Evolutionary conservation across 495 filamentous ascomycete species (phyloP).

Genomic region (Aspergillus saccharolyticus): DNA sequence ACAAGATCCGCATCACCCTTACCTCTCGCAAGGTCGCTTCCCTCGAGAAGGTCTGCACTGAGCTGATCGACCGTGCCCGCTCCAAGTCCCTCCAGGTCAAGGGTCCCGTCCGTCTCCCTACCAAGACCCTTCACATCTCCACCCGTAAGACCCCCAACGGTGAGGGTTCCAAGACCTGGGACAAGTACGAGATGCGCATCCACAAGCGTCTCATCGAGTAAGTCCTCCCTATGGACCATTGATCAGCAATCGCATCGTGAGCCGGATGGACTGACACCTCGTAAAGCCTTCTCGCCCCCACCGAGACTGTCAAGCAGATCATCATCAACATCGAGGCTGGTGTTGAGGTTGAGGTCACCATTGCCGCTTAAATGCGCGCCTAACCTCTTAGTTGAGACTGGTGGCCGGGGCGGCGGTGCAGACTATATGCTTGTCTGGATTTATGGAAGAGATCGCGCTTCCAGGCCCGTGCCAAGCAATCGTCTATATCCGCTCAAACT

Average conservation of each 20-base stretch:
- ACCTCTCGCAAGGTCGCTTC: constrained; percentile 86
- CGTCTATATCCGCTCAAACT: constrained; percentile 35
- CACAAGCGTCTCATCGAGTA: constrained; percentile 97
- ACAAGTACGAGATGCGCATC: constrained; percentile 98
- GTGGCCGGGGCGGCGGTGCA: constrained; percentile 17
- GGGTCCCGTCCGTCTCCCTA: constrained; percentile 97
- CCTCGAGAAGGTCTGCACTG: constrained; percentile 97
- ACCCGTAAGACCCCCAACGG: constrained; percentile 96
- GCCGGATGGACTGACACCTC: not conserved
- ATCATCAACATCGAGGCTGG: constrained; percentile 99
- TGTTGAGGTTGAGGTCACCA: constrained; percentile 99
- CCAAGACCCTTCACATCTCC: constrained; percentile 94
- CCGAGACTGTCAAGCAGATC: constrained; percentile 99
- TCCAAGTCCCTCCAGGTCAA: constrained; percentile 97
- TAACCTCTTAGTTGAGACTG: constrained; percentile 12
- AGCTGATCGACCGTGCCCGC: constrained; percentile 98
- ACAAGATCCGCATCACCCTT: constrained; percentile 98
- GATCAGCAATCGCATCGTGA: not conserved
- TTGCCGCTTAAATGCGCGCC: constrained; percentile 75
- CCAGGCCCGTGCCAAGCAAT: constrained; percentile 11
- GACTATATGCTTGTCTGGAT: constrained; percentile 17
- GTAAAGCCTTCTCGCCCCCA: constrained; percentile 83
- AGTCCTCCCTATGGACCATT: constrained; percentile 26
- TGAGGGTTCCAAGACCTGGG: constrained; percentile 99
- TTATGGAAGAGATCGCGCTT: constrained; percentile 17